Evolutionary conservation across 2,329 filamentous ascomycete genomes (phyloP).

Genomic region (Colletotrichum tropicicola): DNA sequence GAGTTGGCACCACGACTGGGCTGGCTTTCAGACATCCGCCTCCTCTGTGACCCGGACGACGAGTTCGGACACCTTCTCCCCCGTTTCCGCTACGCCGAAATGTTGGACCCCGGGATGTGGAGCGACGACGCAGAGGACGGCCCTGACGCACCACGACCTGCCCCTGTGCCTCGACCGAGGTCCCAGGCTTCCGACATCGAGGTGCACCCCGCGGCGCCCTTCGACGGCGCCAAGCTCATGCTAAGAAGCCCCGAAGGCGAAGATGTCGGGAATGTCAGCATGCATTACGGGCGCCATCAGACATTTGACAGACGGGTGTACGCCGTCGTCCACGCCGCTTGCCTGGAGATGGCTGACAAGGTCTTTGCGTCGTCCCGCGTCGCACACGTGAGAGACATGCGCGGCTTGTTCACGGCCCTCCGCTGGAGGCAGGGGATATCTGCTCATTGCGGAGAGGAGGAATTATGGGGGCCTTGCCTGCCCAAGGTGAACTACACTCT

Average conservation of each 20-base stretch:
- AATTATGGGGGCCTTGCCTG: not conserved
- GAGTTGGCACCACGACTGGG: not conserved
- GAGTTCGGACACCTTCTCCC: slow-evolving; percentile 4
- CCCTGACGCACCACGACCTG: not conserved
- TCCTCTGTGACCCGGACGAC: not conserved
- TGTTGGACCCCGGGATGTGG: not conserved
- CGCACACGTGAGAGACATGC: not conserved
- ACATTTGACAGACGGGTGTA: not conserved
- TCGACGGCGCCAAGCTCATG: not conserved
- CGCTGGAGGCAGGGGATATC: not conserved
- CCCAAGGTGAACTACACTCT: not conserved
- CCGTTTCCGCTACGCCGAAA: not conserved
- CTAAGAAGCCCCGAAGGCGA: not conserved
- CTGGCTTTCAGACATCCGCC: not conserved
- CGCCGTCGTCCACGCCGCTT: not conserved
- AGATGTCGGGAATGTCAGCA: too few species aligned
- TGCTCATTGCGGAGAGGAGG: too few species aligned
- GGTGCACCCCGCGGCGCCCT: not conserved
- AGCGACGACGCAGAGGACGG: too few species aligned
- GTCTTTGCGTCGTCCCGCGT: not conserved
- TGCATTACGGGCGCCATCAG: not conserved
- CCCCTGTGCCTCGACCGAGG: not conserved
- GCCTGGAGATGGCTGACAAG: not conserved
- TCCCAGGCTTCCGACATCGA: slow-evolving; percentile 1
- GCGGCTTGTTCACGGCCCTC: not conserved